phyloP scores from a whole-genome alignment of 164 flowering plant genomes.

The Echeveria elegans region DNA sequence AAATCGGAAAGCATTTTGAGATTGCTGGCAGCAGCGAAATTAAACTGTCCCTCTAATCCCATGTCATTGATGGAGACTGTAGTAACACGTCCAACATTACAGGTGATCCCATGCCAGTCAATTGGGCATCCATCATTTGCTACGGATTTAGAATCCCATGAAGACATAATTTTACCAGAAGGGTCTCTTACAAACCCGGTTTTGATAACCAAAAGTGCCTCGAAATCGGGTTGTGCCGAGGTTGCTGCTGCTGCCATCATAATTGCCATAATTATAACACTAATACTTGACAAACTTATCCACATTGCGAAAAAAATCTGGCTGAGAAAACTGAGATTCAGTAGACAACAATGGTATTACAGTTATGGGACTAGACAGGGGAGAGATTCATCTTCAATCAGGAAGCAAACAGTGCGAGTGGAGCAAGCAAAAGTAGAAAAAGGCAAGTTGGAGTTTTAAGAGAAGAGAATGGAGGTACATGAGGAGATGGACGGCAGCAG shows the following conservation, averaged over 20 bases:
- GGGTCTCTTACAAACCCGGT: conserved; percentile 44
- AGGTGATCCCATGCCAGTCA: conserved; percentile 50
- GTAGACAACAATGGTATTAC: background rate
- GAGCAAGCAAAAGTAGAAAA: background rate
- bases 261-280: background rate
- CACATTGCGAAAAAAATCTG: background rate
- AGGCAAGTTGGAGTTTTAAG: background rate
- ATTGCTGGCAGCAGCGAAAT: conserved; percentile 28
- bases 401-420: background rate
- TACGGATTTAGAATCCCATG: conserved; percentile 49
- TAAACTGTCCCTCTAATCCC: conserved; percentile 48
- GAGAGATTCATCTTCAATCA: conserved; percentile 1
- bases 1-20: conserved; percentile 39
- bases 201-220: conserved; percentile 51
- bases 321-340: no score
- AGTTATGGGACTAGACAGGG: background rate
- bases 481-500: background rate
- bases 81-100: conserved; percentile 35
- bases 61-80: conserved; percentile 32
- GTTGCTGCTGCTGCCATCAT: conserved; percentile 10
- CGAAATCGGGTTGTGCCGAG: conserved; percentile 38
- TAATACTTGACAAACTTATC: background rate
- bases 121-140: conserved; percentile 48
- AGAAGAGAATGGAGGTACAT: background rate
- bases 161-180: conserved; percentile 25